These are phyloP conservation scores for Didymosphaeria variabile DNA, from an alignment of 2,329 filamentous ascomycete genomes.

Conservation along the genomic window DNA sequence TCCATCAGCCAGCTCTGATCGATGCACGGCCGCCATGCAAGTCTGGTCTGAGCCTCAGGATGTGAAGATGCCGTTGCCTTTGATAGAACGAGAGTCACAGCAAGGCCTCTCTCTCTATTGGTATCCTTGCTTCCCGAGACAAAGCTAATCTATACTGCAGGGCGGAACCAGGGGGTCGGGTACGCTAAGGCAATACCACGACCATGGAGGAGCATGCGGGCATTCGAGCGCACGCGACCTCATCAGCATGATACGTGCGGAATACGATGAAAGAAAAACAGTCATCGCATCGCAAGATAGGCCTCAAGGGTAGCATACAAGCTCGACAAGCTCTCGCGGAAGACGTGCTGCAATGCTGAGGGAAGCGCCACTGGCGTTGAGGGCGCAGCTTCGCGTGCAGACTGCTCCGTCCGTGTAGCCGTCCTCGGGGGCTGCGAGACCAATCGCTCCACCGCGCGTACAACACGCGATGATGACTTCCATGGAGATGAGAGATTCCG, in stretches of 20 bases:
- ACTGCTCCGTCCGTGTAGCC: not conserved
- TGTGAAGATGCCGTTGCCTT: no score
- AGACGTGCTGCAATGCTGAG: not conserved
- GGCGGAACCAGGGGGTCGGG: not conserved
- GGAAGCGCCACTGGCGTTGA: not conserved
- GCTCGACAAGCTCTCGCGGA: constrained; percentile 3
- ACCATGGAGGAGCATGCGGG: not conserved
- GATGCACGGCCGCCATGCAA: not conserved
- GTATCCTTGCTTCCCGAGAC: not conserved
- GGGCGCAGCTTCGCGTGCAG: not conserved
- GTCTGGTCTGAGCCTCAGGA: not conserved
- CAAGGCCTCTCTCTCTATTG: not conserved
- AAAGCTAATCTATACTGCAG: not conserved
- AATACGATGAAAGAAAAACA: not conserved
- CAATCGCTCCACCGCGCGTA: not conserved
- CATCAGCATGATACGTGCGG: not conserved
- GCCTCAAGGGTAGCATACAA: not conserved
- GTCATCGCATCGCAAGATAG: not conserved
- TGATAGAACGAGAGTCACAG: no score
- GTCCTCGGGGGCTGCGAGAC: not conserved
- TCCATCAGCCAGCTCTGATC: not conserved
- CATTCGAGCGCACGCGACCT: not conserved
- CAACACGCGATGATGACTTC: not conserved
- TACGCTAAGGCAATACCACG: not conserved
- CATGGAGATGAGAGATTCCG: not conserved